Conservation (phyloP, 2,329 filamentous ascomycete genomes). For the Claviceps digitariae region DNA sequence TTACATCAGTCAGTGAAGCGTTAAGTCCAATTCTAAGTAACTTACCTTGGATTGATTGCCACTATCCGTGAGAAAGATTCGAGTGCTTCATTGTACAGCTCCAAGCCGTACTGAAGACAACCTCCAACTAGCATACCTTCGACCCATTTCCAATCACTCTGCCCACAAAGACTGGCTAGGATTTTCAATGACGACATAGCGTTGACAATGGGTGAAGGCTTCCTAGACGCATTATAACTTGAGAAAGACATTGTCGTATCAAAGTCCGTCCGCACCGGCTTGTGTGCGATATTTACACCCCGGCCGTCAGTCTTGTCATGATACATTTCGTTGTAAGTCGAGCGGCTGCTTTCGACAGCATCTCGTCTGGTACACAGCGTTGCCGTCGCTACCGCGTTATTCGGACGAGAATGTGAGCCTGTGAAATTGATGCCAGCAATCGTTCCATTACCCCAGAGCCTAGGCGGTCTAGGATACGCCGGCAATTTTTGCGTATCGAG, state of each 20-base stretch:
- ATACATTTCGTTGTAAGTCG: not conserved
- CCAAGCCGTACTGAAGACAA: conserved; percentile 81
- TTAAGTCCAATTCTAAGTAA: conserved; percentile 16
- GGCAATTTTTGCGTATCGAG: conserved; percentile 32
- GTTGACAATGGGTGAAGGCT: conserved; percentile 29
- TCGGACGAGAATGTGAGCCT: not conserved
- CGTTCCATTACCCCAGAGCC: conserved; percentile 13
- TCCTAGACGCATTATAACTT: not conserved
- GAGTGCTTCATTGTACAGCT: conserved; percentile 65
- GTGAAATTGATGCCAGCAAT: not conserved
- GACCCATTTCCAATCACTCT: conserved; percentile 76
- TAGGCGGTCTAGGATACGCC: conserved; percentile 40
- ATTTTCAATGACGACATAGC: conserved; percentile 58
- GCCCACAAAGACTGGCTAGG: conserved; percentile 60
- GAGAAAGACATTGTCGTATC: conserved; percentile 4
- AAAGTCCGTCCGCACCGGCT: not conserved
- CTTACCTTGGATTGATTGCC: conserved; percentile 41
- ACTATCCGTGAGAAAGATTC: conserved; percentile 59
- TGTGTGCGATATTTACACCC: not conserved
- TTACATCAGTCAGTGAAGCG: conserved; percentile 8
- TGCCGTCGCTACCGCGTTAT: not conserved
- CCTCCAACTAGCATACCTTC: conserved; percentile 87
- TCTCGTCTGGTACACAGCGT: not conserved
- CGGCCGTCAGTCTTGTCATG: not conserved
- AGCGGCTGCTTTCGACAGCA: conserved; percentile 1